Conservation (phyloP, 2,329 filamentous ascomycete species). For the Eurotiales sp. region DNA sequence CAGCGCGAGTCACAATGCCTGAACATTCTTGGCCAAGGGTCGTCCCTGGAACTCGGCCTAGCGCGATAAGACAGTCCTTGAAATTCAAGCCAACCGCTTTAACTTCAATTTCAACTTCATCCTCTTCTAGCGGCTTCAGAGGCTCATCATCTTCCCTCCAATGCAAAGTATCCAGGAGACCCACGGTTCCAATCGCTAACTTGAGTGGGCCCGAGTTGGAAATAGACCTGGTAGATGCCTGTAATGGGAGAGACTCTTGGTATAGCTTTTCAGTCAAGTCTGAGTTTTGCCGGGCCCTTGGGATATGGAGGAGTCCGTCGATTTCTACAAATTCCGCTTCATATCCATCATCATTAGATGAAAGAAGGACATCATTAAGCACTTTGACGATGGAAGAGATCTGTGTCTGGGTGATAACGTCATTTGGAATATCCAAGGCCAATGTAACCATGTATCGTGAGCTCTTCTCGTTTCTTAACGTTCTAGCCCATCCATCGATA, state of each 20-base stretch:
- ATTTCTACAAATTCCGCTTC: slow-evolving; percentile 2
- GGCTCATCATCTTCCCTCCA: not conserved
- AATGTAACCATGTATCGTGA: not conserved
- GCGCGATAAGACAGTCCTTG: slow-evolving; percentile 5
- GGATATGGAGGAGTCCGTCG: slow-evolving; percentile 1
- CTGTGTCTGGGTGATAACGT: not conserved
- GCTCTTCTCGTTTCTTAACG: not conserved
- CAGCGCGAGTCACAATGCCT: slow-evolving; percentile 11
- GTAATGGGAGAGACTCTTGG: not conserved
- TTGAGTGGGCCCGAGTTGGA: not conserved
- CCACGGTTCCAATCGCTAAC: not conserved
- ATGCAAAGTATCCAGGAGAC: not conserved
- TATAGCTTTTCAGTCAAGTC: not conserved
- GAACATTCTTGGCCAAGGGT: slow-evolving; percentile 6
- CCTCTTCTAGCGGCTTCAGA: not conserved
- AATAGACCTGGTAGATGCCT: not conserved
- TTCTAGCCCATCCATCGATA: not conserved
- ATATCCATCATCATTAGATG: not conserved
- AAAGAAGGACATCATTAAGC: not conserved
- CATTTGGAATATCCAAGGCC: not conserved
- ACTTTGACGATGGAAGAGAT: not conserved
- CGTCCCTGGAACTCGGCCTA: not conserved
- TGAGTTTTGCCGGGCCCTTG: not conserved
- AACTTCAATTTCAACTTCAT: slow-evolving; percentile 10
- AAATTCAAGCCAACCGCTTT: not conserved